Evolutionary conservation across 2,329 filamentous ascomycete species (phyloP).

Genomic region (Fulvia fulva): DNA sequence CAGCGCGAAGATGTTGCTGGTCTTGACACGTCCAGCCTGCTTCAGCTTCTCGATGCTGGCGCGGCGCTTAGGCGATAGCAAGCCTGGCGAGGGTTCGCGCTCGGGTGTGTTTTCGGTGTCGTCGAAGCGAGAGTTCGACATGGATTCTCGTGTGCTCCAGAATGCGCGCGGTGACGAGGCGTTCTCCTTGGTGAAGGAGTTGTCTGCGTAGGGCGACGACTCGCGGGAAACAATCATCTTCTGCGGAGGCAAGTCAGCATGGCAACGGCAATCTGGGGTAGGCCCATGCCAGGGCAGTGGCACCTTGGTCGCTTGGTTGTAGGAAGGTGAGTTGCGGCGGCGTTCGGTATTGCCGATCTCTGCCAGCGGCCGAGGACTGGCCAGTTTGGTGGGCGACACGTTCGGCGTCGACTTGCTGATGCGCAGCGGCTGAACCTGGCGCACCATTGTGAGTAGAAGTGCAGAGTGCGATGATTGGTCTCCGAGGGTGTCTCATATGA

Average conservation of each 20-base stretch:
- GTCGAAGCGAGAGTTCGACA: conserved; percentile 60
- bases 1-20: conserved; percentile 93
- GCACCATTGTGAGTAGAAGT: conserved; percentile 21
- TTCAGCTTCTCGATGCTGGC: conserved; percentile 95
- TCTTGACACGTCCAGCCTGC: conserved; percentile 91
- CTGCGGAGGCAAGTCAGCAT: conserved; percentile 40
- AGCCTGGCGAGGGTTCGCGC: conserved; percentile 60
- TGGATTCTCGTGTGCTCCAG: conserved; percentile 74
- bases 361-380: conserved; percentile 70
- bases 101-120: conserved; percentile 61
- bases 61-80: conserved; percentile 59
- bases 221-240: conserved; percentile 68
- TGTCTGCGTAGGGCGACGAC: conserved; percentile 65
- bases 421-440: conserved; percentile 68
- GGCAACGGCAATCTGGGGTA: not conserved
- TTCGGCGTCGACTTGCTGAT: conserved; percentile 66
- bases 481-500: not conserved
- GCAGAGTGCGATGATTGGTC: not conserved
- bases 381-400: conserved; percentile 58
- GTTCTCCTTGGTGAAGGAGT: conserved; percentile 26
- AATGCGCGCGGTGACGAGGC: conserved; percentile 71
- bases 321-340: conserved; percentile 88
- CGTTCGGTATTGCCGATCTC: conserved; percentile 84
- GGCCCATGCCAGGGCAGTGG: not conserved
- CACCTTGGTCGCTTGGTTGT: conserved; percentile 71